Evolutionary conservation across 2,329 filamentous ascomycete species (phyloP), one percentile per base, ranked within the genome.

Genomic region (Davidsoniella eucalypti): DNA sequence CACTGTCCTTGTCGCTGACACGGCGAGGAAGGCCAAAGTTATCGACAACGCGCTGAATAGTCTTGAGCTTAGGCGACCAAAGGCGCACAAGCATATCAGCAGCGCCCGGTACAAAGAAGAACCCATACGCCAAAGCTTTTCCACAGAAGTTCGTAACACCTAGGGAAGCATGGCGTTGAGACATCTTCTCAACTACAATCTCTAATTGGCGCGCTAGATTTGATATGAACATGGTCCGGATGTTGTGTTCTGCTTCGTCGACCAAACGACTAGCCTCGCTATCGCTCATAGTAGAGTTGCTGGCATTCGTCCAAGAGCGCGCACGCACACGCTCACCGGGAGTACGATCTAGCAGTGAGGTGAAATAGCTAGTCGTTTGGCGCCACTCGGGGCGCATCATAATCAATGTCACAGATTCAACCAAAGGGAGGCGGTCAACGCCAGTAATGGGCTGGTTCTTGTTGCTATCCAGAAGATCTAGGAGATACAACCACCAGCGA

Each of bases 321-420:
- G 63, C 63, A 36, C 64, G 68, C 17, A 67, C 63, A 17, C 63
- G 63, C 54, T 75, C 72, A 37, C 61, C 63, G 2, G 68, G 67
- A 44, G 78, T 75, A 44, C 78, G 75, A 40, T 80, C 73, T 10
- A 64, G 67, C 25, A 84, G 63, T 0, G 82, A 76, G 52, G 77
- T 74, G 59, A 84, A 81, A 17, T 73, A 76, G 3, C 78, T 78
- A 0, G 82, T 83, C 23, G 80, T 74, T 49, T 82, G 71, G 54
- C 85, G 78, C 88, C 88, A 95, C 65, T 95, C 88, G 0, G 82
- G 79, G 44, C 88, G 76, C 64, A 83, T 82, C 87, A 94, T 94
- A 60, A 95, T 78, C 49, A 82, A 76, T 45, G 82, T 79, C 18
- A 84, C 73, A 4, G 79, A 83, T 60, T 94, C 87, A 29, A 94